phyloP scores from a whole-genome alignment of 2,329 filamentous ascomycete genomes.

The Venturiaceae sp. region DNA sequence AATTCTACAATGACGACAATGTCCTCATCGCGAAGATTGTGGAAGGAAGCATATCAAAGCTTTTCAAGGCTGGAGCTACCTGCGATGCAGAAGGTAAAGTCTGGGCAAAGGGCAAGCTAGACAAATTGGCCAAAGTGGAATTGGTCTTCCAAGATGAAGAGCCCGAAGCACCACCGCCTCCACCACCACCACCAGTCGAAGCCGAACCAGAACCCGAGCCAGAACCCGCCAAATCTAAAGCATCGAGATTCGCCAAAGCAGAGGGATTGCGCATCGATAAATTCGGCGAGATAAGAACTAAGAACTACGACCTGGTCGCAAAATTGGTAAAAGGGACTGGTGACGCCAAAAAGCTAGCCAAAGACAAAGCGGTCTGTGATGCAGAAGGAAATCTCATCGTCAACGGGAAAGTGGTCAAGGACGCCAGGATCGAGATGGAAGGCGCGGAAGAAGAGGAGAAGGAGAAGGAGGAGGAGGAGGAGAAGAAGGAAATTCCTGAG shows the following conservation, averaged over 20 bases:
- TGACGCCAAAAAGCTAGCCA: neutral
- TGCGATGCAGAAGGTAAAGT: conserved; percentile 6
- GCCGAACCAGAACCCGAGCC: conserved; percentile 39
- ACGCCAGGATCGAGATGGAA: conserved; percentile 20
- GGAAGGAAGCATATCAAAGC: conserved; percentile 26
- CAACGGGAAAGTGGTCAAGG: conserved; percentile 44
- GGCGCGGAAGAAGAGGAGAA: conserved; percentile 26
- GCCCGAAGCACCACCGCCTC: neutral
- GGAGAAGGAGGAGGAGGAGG: neutral
- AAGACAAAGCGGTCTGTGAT: conserved; percentile 3
- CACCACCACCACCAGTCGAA: conserved; percentile 42
- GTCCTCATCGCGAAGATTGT: conserved; percentile 18
- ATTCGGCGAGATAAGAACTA: conserved; percentile 44
- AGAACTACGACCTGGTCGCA: conserved; percentile 43
- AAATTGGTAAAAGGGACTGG: conserved; percentile 14
- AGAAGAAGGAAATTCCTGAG: conserved; percentile 30
- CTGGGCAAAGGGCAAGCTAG: neutral
- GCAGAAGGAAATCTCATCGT: conserved; percentile 19
- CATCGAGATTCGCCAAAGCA: conserved; percentile 32
- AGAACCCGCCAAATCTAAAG: conserved; percentile 21
- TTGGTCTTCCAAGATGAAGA: conserved; percentile 30
- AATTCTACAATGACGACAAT: conserved; percentile 16
- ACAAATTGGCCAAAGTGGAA: conserved; percentile 9
- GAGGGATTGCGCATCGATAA: conserved; percentile 40
- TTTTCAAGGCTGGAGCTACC: neutral